Percentiles rank a stretch among this genome's conserved stretches.
These are phyloP conservation scores for Pseudoneurospora amorphoporcata DNA, from an alignment of 495 filamentous ascomycete species.

Conservation along the genomic window DNA sequence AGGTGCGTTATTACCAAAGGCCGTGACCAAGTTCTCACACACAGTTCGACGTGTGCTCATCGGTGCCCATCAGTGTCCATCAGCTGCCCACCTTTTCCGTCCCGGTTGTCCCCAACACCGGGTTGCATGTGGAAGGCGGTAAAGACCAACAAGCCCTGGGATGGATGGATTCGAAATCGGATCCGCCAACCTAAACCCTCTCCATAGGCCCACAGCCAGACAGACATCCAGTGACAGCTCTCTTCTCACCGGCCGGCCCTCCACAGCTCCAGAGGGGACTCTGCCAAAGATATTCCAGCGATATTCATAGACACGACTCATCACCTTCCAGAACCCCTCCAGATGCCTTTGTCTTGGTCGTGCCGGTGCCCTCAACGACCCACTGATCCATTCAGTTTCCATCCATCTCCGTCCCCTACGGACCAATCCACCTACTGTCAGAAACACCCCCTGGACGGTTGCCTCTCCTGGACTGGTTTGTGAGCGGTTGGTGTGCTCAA, in stretches of 20 bases:
- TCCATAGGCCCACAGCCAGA: neutral
- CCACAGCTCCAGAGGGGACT: neutral
- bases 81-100: neutral
- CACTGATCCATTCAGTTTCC: neutral
- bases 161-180: neutral
- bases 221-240: neutral
- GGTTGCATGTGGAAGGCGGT: neutral
- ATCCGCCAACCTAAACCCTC: neutral
- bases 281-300: neutral
- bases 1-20: neutral
- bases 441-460: neutral
- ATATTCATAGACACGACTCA: neutral
- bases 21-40: neutral
- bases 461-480: neutral
- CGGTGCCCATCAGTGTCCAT: neutral
- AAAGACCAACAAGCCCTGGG: neutral
- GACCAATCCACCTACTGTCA: neutral
- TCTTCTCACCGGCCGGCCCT: neutral
- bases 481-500: neutral
- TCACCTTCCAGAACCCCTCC: neutral
- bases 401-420: neutral
- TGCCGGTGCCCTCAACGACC: neutral
- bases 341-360: neutral
- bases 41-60: neutral
- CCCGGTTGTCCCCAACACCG: neutral